Evolutionary conservation across 2,329 filamentous ascomycete genomes (phyloP), one percentile per base, ranked within the genome.

Genomic region (Ophiostoma populinum): DNA sequence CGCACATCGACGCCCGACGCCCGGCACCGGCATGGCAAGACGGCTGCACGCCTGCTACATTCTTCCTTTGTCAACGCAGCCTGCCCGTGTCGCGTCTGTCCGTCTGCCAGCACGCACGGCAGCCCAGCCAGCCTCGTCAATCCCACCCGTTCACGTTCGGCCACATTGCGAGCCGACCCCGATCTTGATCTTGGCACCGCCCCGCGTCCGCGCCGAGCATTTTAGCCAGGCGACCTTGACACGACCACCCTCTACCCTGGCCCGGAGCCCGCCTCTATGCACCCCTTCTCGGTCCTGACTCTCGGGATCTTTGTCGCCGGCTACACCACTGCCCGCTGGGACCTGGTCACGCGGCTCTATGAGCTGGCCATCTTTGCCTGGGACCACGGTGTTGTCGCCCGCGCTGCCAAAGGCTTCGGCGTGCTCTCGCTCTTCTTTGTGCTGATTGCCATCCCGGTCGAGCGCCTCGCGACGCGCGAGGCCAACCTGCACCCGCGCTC

Each of bases 291-390:
- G 44, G 66, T 87, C 57, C 72, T 94, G 58, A 92, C 86, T 52
- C 75, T 93, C 62, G 85, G 80, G 62, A 94, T 98, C 65, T 98
- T 98, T 66, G 80, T 95, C 69, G 87, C 90, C 63, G 90, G 90
- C 59, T 98, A 98, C 69, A 95, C 87, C 57, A 98, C 90, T 61
- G 90, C 90, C 54, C 80, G 90, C 67, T 98, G 90, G 86, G 90
- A 95, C 61, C 76, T 98, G 43, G 85, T 94, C 47, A 94, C 87
- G 49, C 78, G 86, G 51, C 70, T 95, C 50, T 93, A 94, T 77
- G 87, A 98, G 61, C 74, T 98, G 50, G 80, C 83, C 47, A 80
- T 93, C 46, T 98, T 95, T 57, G 90, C 92, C 47, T 94, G 86
- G 85, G 81, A 95, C 57, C 82, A 95, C 81, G 85, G 87, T 54